Conservation (phyloP, 306 rosid species). For the Lotus japonicus region DNA sequence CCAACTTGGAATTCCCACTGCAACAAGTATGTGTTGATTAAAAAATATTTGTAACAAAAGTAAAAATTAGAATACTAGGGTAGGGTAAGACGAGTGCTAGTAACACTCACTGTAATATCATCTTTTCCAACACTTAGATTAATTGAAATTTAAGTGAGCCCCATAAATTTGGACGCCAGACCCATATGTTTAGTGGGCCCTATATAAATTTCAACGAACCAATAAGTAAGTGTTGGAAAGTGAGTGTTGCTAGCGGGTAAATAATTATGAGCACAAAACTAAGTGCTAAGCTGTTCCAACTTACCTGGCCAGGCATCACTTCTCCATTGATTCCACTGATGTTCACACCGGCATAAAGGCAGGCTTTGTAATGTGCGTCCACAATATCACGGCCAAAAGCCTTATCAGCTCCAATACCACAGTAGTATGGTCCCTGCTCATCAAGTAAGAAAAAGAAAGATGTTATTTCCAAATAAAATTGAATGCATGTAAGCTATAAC, state of each 20-base stretch:
- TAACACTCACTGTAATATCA: no score
- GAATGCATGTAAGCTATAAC: not conserved
- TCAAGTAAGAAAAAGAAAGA: not conserved
- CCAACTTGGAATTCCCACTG: constrained; percentile 99
- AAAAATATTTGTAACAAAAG: not conserved
- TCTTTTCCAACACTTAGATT: no score
- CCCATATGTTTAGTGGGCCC: no score
- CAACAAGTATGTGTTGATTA: not conserved
- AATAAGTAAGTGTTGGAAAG: no score
- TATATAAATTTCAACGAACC: no score
- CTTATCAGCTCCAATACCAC: constrained; percentile 77
- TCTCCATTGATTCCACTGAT: constrained; percentile 90
- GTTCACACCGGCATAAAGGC: constrained; percentile 82
- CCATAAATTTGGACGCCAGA: no score
- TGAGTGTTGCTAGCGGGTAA: no score
- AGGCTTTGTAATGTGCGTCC: constrained; percentile 89
- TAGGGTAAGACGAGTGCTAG: no score
- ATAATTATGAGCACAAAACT: not conserved
- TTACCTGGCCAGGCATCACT: constrained; percentile 97
- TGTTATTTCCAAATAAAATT: not conserved
- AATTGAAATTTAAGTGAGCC: no score
- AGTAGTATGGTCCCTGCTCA: constrained; percentile 86
- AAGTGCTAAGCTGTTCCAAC: not conserved
- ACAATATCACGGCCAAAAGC: constrained; percentile 89
- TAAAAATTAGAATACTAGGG: not conserved